Evolutionary conservation across 176 grass and related monocot genomes (phyloP), one percentile per base, ranked within the genome.

Genomic region (Oryza rufipogon): DNA sequence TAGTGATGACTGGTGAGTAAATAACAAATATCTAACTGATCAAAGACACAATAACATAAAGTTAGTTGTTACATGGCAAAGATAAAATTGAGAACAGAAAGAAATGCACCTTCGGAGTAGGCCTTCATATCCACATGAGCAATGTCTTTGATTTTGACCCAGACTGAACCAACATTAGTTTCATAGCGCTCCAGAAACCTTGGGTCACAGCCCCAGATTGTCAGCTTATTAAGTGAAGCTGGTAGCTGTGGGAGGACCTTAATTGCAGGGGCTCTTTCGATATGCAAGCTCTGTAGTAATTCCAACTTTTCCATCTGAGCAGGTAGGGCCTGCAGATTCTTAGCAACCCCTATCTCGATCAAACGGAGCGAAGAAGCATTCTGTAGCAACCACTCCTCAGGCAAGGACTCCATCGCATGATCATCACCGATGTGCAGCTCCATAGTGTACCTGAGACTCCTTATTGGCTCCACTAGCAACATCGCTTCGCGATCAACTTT

Each of bases 401-500:
- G 52, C 34, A 81, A 48, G 38, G 64, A 26, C 23, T 66, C 68
- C 33, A 71, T 77, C 20, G 51, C 41, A 56, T 9, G 74, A 51
- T 87, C 84, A 60, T 47, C 70, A 70, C 26, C 48, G 6, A 87
- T 87, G 7, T 7, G 12, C 7, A 87, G 22, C 1, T 67, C 56
- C 11, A 36, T 66, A 15, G 68, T 75, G 76, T 42, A 80, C 36
- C 15, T 22, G 9, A 89, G 87, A 15, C 70, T 89, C 69, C 36
- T 85, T 73, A 89, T 34, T 81, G 87, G 87, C 70, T 85, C 87
- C 17, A 81, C 66, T 8, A 12, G 12, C 61, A 89, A 71, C 14
- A 89, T 7, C 0, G 70, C 79, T 10, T 45, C 42, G 19, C 45
- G 36, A 17, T 77, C 81, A 14, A 85, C 71, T 44, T 41, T 32